Conservation (phyloP, 371 early-diverging fungal genomes). For the Chytridium lagenaria region DNA sequence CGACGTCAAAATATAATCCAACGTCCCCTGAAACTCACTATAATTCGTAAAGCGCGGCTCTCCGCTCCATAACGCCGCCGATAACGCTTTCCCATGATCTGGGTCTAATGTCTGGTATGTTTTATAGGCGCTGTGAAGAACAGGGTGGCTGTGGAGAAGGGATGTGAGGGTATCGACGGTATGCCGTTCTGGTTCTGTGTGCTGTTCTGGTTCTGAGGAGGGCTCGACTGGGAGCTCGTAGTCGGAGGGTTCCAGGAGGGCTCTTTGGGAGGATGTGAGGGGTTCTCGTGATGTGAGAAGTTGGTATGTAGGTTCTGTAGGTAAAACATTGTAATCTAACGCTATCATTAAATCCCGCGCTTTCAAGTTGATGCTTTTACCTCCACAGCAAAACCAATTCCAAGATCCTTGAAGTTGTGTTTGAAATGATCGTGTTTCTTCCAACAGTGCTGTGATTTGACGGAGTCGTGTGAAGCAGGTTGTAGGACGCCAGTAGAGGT, state of each 20-base stretch:
- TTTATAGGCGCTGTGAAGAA: constrained; percentile 23
- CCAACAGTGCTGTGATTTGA: constrained; percentile 38
- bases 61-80: constrained; percentile 30
- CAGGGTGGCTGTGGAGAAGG: constrained; percentile 5
- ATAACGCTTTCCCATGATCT: constrained; percentile 6
- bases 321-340: constrained; percentile 38
- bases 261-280: background rate
- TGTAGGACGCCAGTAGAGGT: constrained; percentile 58
- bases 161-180: no score
- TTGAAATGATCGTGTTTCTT: constrained; percentile 23
- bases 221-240: no score
- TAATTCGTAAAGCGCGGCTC: constrained; percentile 63
- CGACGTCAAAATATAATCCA: constrained; percentile 59
- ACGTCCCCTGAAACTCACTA: constrained; percentile 61
- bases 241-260: background rate
- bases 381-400: constrained; percentile 37
- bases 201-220: no score
- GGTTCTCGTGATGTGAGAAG: constrained; percentile 21
- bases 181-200: no score
- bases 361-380: no score
- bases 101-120: constrained; percentile 24
- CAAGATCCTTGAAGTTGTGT: no score
- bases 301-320: constrained; percentile 29
- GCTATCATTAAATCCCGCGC: no score
- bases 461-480: constrained; percentile 38